phyloP scores from a whole-genome alignment of 495 filamentous ascomycete genomes.

The Penicillium chermesinum region DNA sequence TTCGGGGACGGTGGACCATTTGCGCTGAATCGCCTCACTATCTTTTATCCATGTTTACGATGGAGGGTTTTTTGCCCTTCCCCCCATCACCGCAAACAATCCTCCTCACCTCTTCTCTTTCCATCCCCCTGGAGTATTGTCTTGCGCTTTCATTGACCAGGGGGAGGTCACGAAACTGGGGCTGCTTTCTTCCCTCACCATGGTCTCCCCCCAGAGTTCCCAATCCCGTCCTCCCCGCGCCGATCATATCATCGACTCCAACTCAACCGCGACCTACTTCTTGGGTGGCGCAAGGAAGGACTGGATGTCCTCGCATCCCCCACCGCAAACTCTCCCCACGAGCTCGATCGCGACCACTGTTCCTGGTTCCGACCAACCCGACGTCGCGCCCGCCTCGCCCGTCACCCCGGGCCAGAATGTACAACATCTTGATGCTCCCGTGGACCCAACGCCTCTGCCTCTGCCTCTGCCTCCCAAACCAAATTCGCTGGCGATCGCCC shows the following conservation, averaged over 20 bases:
- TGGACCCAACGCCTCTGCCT: background rate
- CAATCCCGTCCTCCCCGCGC: background rate
- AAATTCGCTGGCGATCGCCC: slow-evolving; percentile 4
- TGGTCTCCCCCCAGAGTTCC: slow-evolving; percentile 4
- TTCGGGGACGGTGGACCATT: too few relatives aligned
- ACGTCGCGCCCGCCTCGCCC: slow-evolving; percentile 20
- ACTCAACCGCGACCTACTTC: slow-evolving; percentile 64
- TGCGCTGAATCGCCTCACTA: background rate
- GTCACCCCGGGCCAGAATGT: slow-evolving; percentile 19
- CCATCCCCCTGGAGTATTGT: background rate
- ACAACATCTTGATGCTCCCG: background rate
- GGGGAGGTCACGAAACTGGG: background rate
- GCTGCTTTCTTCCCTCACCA: slow-evolving; percentile 1
- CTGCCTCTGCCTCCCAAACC: background rate
- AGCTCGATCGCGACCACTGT: background rate
- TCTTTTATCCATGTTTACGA: background rate
- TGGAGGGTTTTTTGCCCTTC: too few relatives aligned
- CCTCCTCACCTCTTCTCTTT: too few relatives aligned
- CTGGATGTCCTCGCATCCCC: slow-evolving; percentile 51
- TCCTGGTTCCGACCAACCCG: background rate
- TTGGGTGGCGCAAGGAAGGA: slow-evolving; percentile 58
- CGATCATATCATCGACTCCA: slow-evolving; percentile 51
- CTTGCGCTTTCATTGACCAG: background rate
- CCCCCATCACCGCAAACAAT: too few relatives aligned
- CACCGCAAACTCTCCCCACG: background rate